Evolutionary conservation across 2,329 filamentous ascomycete genomes (phyloP).

Genomic region (Aspergillus udagawae): DNA sequence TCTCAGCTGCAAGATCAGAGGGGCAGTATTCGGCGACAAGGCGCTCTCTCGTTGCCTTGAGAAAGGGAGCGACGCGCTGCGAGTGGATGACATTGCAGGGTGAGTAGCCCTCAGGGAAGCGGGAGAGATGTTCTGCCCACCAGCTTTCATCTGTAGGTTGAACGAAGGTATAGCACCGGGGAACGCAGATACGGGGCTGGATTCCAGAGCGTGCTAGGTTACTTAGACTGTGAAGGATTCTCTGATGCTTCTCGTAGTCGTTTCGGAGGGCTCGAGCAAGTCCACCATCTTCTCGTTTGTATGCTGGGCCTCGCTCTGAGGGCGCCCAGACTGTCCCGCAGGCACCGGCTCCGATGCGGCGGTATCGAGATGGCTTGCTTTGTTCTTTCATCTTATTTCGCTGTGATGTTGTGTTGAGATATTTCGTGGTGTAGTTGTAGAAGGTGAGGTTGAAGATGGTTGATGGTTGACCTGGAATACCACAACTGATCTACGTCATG

Average conservation of each 20-base stretch:
- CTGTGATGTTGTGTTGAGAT: too few relatives aligned
- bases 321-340: too few relatives aligned
- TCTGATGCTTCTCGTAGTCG: not conserved
- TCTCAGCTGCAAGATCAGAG: constrained; percentile 14
- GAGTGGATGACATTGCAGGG: constrained; percentile 33
- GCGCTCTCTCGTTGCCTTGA: constrained; percentile 18
- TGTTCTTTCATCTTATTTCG: not conserved
- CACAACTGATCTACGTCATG: not conserved
- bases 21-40: constrained; percentile 36
- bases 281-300: not conserved
- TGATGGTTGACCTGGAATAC: not conserved
- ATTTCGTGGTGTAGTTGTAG: not conserved
- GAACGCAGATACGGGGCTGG: constrained; percentile 12
- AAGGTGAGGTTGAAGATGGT: not conserved
- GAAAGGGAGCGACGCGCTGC: constrained; percentile 34
- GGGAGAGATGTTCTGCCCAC: constrained; percentile 23
- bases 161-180: constrained; percentile 25
- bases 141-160: constrained; percentile 14
- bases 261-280: not conserved
- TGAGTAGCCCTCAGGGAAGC: constrained; percentile 25
- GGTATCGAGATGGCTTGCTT: not conserved
- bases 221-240: not conserved
- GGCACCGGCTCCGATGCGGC: too few relatives aligned
- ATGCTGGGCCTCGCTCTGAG: not conserved
- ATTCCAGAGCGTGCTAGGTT: not conserved